Base-by-base conservation (phyloP, 306 rosid genomes). In the Prunus fruticosa region DNA sequence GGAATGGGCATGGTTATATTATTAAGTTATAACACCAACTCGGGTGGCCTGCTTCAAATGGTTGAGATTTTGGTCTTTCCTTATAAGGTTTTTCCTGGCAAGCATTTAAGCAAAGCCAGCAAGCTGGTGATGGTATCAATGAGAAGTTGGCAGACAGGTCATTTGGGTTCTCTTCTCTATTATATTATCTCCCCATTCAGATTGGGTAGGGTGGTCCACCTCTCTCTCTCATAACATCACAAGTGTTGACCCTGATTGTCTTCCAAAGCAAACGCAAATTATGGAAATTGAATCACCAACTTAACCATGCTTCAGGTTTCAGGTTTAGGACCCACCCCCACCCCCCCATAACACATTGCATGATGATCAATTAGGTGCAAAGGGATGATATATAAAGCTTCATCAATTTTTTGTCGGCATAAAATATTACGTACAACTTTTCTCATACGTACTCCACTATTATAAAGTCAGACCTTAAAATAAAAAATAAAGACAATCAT, bases 71-170 rank as follows among this genome's bases (percentile, higher is more conserved):
- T 53, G 9, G 30, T 52, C 22, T 71, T 23, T 38, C 43, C 23
- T 16, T 45, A 3, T 30, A 23, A 66, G 64, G 32, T 27, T 19
- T 53, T 34, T 34, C 71, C 76, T 80, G 76, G 70, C 50, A 50
- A 69, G 63, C 77, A 64, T 22, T 38, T 28, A 56, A 76, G 64
- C 51, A 32, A 18, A 20, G 69, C 66, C 45, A 32, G 67, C 67
- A 63, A 28, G 32, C 5, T 30, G 38, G 45, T 45, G 57, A 60
- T 46, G 18, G n/a, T 16, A 73, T 28, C 78, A 54, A 14, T 25
- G 8, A 19, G 52, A 28, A n/a, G 53, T 56, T 75, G 77, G 64
- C 80, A 76, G 54, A 72, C 73, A 71, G 78, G 57, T 67, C 47
- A 49, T 52, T 63, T 19, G 58, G 76, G 64, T 28, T 12, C 65